These are phyloP conservation scores for Fusarium sororula DNA, from an alignment of 2,329 filamentous ascomycete species.

Conservation along the genomic window DNA sequence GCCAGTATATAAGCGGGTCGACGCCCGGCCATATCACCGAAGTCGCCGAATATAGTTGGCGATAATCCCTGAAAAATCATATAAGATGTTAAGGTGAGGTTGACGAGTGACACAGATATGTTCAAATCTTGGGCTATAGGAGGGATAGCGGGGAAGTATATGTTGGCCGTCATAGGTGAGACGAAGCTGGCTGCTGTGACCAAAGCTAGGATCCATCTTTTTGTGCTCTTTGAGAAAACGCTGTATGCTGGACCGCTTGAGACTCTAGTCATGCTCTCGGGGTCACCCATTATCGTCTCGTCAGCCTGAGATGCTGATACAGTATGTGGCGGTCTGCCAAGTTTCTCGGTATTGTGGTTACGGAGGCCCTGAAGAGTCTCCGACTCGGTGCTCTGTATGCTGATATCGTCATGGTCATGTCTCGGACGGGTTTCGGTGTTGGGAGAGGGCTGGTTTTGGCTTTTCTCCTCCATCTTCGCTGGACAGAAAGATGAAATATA, in stretches of 20 bases:
- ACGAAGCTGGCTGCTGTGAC: conserved; percentile 62
- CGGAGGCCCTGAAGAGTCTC: not conserved
- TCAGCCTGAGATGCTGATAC: not conserved
- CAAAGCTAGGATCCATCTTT: conserved; percentile 63
- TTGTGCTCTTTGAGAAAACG: conserved; percentile 49
- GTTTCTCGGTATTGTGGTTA: conserved; percentile 8
- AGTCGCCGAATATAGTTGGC: conserved; percentile 68
- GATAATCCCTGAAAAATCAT: conserved; percentile 72
- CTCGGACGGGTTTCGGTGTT: not conserved
- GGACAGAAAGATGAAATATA: not conserved
- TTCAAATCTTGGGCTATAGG: conserved; percentile 51
- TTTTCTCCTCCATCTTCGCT: conserved; percentile 23
- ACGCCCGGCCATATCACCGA: conserved; percentile 68
- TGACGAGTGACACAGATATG: conserved; percentile 54
- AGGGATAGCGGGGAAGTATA: conserved; percentile 59
- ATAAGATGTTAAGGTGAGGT: conserved; percentile 66
- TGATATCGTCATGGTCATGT: conserved; percentile 17
- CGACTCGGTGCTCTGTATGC: conserved; percentile 6
- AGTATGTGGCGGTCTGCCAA: not conserved
- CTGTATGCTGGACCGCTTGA: conserved; percentile 42
- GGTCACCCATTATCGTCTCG: conserved; percentile 23
- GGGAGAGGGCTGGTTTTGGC: conserved; percentile 1
- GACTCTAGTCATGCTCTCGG: conserved; percentile 34
- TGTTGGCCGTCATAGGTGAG: conserved; percentile 68
- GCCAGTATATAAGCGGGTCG: conserved; percentile 69